Percentiles rank a stretch among this genome's conserved stretches.
Conservation (phyloP, 768 basidiomycete genomes). For the Sarcodon aspratus region DNA sequence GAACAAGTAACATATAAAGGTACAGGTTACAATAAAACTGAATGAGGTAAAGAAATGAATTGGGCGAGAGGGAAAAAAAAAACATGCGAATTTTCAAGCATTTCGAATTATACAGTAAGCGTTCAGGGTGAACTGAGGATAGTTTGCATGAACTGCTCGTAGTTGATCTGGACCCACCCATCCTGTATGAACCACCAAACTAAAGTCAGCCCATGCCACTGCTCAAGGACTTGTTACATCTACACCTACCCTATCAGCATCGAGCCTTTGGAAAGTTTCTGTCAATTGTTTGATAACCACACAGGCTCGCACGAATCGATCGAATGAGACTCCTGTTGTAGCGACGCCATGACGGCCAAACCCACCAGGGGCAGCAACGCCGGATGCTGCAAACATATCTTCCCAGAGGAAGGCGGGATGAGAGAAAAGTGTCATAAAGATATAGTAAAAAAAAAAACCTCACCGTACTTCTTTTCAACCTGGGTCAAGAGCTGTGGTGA, state of each 20-base stretch:
- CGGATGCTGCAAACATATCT: slow-evolving; percentile 45
- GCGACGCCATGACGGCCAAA: slow-evolving; percentile 15
- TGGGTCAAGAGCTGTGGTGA: slow-evolving; percentile 53
- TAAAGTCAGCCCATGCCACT: no score
- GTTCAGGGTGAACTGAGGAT: slow-evolving; percentile 50
- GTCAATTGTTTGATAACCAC: slow-evolving; percentile 72
- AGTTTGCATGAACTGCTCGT: slow-evolving; percentile 62
- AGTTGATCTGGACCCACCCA: slow-evolving; percentile 65
- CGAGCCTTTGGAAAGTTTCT: slow-evolving; percentile 57
- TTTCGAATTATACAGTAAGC: neutral
- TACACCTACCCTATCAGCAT: slow-evolving; percentile 32
- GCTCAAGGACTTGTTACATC: slow-evolving; percentile 19
- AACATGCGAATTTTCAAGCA: no score
- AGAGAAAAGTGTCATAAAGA: slow-evolving; percentile 11
- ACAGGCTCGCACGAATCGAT: slow-evolving; percentile 80
- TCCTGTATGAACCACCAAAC: slow-evolving; percentile 6
- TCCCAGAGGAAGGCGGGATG: slow-evolving; percentile 25
- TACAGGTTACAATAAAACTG: no score
- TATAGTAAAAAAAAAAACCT: slow-evolving; percentile 5
- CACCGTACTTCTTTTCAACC: slow-evolving; percentile 75
- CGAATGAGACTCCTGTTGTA: slow-evolving; percentile 64
- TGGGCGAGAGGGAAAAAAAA: no score
- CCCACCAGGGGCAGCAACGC: slow-evolving; percentile 14
- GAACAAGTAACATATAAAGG: no score
- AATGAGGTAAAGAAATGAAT: no score